phyloP scores from a whole-genome alignment of 768 basidiomycete genomes.

The Hysterangium stoloniferum region DNA sequence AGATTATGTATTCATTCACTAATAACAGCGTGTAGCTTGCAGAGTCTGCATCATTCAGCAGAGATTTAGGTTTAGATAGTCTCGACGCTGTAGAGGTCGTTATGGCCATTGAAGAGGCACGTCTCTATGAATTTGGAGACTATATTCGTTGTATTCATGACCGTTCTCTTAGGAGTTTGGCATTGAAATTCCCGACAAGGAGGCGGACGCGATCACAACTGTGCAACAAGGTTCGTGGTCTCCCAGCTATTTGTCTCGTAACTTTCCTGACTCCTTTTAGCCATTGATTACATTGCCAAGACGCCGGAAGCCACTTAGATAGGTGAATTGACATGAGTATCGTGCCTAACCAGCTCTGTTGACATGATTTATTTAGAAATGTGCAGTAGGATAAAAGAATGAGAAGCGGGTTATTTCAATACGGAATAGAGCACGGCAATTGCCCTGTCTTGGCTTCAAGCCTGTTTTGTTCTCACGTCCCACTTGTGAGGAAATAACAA shows the following conservation, averaged over 20 bases:
- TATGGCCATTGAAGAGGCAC: conserved; percentile 97
- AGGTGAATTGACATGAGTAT: background rate
- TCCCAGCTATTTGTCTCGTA: conserved; percentile 14
- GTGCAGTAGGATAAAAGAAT: background rate
- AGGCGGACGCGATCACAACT: conserved; percentile 90
- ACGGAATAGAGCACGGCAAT: background rate
- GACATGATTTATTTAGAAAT: background rate
- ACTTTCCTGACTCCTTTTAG: conserved; percentile 32
- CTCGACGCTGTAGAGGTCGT: conserved; percentile 97
- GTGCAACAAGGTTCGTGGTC: conserved; percentile 72
- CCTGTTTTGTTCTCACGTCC: conserved; percentile 4
- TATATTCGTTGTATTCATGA: background rate
- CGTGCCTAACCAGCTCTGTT: background rate
- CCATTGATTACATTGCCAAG: conserved; percentile 92
- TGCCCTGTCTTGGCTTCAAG: background rate
- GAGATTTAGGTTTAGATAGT: conserved; percentile 89
- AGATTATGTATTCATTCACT: too few relatives aligned
- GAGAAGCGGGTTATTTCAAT: background rate
- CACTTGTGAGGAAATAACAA: background rate
- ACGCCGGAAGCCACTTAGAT: conserved; percentile 57
- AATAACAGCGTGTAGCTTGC: conserved; percentile 44
- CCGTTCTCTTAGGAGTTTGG: conserved; percentile 89
- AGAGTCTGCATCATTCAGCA: conserved; percentile 55
- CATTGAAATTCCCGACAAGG: conserved; percentile 96
- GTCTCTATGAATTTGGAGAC: background rate